Percentiles rank a stretch among this genome's conserved stretches.
phyloP scores from a whole-genome alignment of 176 grass and related monocot genomes.

The Alloteropsis semialata region DNA sequence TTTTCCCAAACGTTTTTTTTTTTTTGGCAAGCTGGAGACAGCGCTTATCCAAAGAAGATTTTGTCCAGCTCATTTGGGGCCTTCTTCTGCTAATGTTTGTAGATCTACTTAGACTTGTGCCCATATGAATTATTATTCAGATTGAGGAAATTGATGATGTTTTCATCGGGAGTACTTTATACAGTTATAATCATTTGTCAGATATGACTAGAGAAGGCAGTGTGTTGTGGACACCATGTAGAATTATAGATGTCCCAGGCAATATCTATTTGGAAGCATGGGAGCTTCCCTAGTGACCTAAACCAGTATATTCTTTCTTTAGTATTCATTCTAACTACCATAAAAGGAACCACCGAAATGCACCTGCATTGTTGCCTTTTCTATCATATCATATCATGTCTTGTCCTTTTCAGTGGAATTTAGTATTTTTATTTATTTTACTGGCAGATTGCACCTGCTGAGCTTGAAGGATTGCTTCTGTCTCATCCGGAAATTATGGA shows the following conservation, averaged over 20 bases:
- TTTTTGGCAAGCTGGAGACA: too few species aligned
- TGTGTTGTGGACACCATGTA: background rate
- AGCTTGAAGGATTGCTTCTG: conserved; percentile 88
- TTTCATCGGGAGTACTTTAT: background rate
- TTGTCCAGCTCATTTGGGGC: background rate
- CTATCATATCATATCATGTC: background rate
- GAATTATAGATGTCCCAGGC: background rate
- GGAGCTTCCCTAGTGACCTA: background rate
- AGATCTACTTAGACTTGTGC: background rate
- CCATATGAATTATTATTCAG: background rate
- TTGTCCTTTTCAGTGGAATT: background rate
- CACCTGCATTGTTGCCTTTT: background rate
- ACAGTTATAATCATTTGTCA: background rate
- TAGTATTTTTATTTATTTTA: background rate
- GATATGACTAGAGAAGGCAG: background rate
- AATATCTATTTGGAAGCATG: background rate
- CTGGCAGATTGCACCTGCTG: conserved; percentile 84
- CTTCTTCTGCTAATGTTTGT: background rate
- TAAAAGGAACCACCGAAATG: background rate
- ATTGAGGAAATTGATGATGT: background rate
- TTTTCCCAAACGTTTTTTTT: too few species aligned
- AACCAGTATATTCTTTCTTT: background rate
- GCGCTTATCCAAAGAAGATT: background rate
- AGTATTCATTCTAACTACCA: background rate
- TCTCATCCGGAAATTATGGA: conserved; percentile 86